Evolutionary conservation across 2,329 filamentous ascomycete genomes (phyloP), one percentile per base, ranked within the genome.

Genomic region (Pezicula carpinea): DNA sequence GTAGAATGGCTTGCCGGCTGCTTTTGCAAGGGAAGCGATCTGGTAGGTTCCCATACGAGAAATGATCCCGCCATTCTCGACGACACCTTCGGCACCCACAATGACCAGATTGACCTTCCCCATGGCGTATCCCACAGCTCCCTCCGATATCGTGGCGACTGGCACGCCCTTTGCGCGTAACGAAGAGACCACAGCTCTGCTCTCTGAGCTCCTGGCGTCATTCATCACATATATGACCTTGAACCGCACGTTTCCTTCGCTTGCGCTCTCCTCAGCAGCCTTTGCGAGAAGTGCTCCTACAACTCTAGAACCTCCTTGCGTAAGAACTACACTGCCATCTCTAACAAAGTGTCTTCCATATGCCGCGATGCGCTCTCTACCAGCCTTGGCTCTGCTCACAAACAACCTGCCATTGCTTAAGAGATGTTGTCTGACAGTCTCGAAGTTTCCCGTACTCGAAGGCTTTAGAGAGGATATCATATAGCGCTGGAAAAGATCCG

Each of bases 401-500:
- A 97, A 97, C 29, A 96, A 71, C 52, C 87, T 82, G 14, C 88
- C 87, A 68, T 96, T 96, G 52, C 82, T 82, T 44, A 97, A 75
- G 22, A 97, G 76, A 69, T 96, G 89, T 61, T 84, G 82, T 53
- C 88, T 79, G 47, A 95, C 86, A 43, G 85, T 81, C 53, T 91
- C 87, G 67, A 97, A 97, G 63, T 87, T 83, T 2, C 75, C 71
- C 18, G 73, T 73, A 63, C 54, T 72, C 56, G 21, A 76, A 59
- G 60, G 72, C 31, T 64, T 63, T 29, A 85, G 74, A 53, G 77
- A 89, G 47, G 83, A 82, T 60, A 96, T 85, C 58, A 99, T 81
- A 69, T 95, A 97, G 64, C 92, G 86, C 66, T 93, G 87, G 74
- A 99, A 97, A 49, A 97, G 82, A 66, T 96, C 91, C 50, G 91